Evolutionary conservation across 177 flowering plant species (phyloP), one percentile per base, ranked within the genome.

Genomic region (Tripterygium wilfordii): DNA sequence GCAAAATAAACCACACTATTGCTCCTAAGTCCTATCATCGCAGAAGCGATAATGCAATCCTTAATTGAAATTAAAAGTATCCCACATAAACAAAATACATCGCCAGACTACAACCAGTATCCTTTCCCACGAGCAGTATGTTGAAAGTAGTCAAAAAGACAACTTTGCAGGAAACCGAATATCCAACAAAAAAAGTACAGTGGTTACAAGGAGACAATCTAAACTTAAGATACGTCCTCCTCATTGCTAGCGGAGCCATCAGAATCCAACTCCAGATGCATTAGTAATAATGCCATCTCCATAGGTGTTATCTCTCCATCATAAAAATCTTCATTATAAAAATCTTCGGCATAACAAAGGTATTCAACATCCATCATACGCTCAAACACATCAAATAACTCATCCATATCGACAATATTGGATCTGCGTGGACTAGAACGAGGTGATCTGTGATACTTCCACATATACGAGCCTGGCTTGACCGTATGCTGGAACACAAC

Each of bases 401-500:
- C 33, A 36, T 47, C 46, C 46, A 53, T 49, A 42, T 37, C 58
- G 23, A 28, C n/a, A 53, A 23, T 5, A 52, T 62, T 51, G 28
- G 26, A 31, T 35, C 66, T 38, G 48, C 41, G 41, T 14, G 45
- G 36, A 26, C 27, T 23, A 4, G 51, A 49, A 37, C 39, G 66
- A 42, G 66, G 66, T 21, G 66, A 57, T 26, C 57, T 38, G 57
- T 35, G 42, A 49, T 51, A 33, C 37, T 36, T 56, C 66, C 66
- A 62, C 21, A 32, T 19, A 23, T 60, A 65, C 0, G 61, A 64
- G 29, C 69, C 69, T 23, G 65, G 65, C 61, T 36, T 60, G 50
- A 60, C 55, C 17, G 44, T 60, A 52, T 60, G 61, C 65, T 60
- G 54, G 58, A 60, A 54, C 54, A 64, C 58, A 59, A 58, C 57